These are phyloP conservation scores for Aspergillus puulaauensis DNA, from an alignment of 2,329 filamentous ascomycete genomes.

Conservation along the genomic window DNA sequence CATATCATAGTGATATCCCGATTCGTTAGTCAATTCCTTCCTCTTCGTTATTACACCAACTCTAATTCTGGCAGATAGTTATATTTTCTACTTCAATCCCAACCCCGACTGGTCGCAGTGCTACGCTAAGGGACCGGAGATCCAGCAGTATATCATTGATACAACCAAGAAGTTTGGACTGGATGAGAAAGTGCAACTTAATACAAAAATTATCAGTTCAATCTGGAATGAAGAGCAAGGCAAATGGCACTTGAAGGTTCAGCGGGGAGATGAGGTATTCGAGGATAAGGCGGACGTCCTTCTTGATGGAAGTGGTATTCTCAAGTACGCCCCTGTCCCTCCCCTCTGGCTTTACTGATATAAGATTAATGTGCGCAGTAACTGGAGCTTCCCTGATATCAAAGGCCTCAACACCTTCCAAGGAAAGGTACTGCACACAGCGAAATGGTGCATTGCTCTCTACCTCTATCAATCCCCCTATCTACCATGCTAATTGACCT, in stretches of 20 bases:
- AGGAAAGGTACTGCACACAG: slow-evolving; percentile 38
- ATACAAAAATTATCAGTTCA: slow-evolving; percentile 31
- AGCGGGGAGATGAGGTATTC: slow-evolving; percentile 12
- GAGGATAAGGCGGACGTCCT: slow-evolving; percentile 26
- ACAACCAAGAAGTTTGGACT: slow-evolving; percentile 40
- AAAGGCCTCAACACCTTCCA: slow-evolving; percentile 28
- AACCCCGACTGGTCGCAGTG: slow-evolving; percentile 46
- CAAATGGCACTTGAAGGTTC: slow-evolving; percentile 20
- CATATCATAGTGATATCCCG: neutral
- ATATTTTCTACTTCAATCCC: slow-evolving; percentile 4
- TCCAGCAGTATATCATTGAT: slow-evolving; percentile 43
- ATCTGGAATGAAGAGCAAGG: slow-evolving; percentile 34
- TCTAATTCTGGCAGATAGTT: neutral
- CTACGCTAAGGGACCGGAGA: slow-evolving; percentile 43
- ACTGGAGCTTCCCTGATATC: slow-evolving; percentile 24
- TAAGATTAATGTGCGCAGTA: slow-evolving; percentile 4
- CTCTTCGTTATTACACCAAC: neutral
- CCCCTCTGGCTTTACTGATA: accelerated
- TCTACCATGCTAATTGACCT: too few relatives aligned
- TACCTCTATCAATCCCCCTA: too few relatives aligned
- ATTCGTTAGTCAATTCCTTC: neutral
- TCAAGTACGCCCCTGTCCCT: slow-evolving; percentile 14
- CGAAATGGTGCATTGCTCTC: slow-evolving; percentile 20
- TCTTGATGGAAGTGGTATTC: slow-evolving; percentile 28
- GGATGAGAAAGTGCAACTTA: slow-evolving; percentile 30